Evolutionary conservation across 352 stramenopile species (phyloP).

Genomic region (Pythium sp.): DNA sequence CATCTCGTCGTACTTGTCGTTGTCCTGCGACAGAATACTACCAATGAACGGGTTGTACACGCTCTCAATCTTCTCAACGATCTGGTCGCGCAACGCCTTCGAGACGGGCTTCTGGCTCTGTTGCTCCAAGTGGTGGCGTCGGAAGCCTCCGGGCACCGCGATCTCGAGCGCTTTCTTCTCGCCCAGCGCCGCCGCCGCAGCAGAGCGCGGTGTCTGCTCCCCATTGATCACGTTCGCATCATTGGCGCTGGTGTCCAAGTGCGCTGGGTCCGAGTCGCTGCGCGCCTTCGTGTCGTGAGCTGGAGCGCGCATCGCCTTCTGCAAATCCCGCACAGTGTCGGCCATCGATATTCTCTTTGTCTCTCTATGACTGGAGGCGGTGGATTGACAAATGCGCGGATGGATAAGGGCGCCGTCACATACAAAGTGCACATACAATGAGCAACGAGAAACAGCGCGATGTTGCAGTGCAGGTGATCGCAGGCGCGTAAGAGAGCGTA

Average conservation of each 20-base stretch:
- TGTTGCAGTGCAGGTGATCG: not conserved
- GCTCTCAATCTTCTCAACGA: conserved; percentile 65
- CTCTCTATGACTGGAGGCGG: not conserved
- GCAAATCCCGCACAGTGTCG: conserved; percentile 43
- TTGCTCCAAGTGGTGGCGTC: conserved; percentile 62
- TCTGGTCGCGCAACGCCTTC: conserved; percentile 57
- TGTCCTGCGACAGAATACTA: conserved; percentile 79
- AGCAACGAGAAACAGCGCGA: not conserved
- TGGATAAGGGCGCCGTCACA: not conserved
- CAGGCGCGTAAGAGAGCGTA: not conserved
- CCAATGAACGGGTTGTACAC: conserved; percentile 86
- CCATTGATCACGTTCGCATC: not conserved
- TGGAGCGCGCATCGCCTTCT: conserved; percentile 38
- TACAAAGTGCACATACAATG: not conserved
- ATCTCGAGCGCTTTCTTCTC: conserved; percentile 53
- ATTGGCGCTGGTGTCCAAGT: conserved; percentile 11
- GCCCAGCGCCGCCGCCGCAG: conserved; percentile 22
- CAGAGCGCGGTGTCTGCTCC: conserved; percentile 22
- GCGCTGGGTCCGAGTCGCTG: conserved; percentile 53
- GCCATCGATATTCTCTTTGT: conserved; percentile 26
- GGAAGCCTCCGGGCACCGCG: conserved; percentile 65
- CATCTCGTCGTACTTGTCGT: conserved; percentile 78
- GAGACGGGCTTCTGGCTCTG: conserved; percentile 38
- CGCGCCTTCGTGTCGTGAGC: conserved; percentile 28
- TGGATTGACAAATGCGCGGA: not conserved